These are phyloP conservation scores for Fraxinus xanthoxyloides DNA, from an alignment of 305 asterid genomes.

Conservation along the genomic window DNA sequence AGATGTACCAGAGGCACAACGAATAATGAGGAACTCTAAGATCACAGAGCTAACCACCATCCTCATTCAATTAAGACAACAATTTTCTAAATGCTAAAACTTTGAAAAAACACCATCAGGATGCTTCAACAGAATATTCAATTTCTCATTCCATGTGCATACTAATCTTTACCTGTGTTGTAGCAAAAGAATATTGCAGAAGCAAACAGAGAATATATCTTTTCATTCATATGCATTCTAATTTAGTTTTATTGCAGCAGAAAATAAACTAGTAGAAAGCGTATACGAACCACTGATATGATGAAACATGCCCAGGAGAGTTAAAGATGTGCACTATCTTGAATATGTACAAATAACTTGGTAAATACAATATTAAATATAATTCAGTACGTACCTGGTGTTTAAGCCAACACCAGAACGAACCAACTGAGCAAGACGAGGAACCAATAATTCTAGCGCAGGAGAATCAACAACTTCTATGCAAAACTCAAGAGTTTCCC, in stretches of 20 bases:
- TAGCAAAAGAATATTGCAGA: constrained; percentile 1
- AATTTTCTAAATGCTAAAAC: background rate
- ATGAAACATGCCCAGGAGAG: background rate
- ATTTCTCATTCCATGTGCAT: background rate
- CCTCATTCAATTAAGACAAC: background rate
- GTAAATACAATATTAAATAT: background rate
- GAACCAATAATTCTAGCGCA: constrained; percentile 77
- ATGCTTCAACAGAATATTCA: constrained; percentile 11
- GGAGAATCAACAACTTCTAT: constrained; percentile 79
- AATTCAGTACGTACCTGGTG: constrained; percentile 61
- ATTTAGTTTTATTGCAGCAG: background rate
- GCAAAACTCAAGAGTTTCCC: constrained; percentile 98
- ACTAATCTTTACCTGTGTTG: background rate
- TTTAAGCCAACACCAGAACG: constrained; percentile 92
- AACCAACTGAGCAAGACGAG: constrained; percentile 85
- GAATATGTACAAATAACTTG: constrained; percentile 13
- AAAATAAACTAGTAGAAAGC: background rate
- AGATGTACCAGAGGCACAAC: background rate
- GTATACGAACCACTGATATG: background rate
- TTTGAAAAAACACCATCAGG: background rate
- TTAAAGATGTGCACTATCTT: background rate
- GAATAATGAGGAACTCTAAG: background rate
- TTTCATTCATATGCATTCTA: background rate
- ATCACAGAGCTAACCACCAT: background rate
- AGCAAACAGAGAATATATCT: background rate